Percentiles rank a stretch among this genome's conserved stretches.
These are phyloP conservation scores for Lachancea sp. DNA, from an alignment of 805 yeast genomes.

Conservation along the genomic window DNA sequence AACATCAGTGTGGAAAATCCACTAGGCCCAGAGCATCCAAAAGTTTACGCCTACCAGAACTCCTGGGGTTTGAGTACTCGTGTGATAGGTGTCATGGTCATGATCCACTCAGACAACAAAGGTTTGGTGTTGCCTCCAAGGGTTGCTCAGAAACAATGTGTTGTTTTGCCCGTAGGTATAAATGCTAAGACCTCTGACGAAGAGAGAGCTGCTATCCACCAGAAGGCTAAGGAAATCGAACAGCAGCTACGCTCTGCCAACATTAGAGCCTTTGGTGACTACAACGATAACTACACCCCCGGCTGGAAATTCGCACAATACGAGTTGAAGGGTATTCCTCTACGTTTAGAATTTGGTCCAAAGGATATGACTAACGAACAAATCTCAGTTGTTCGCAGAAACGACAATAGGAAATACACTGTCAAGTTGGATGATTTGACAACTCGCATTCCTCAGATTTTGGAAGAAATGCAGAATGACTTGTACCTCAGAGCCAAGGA, in stretches of 20 bases:
- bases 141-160: constrained; percentile 88
- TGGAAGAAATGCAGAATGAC: constrained; percentile 75
- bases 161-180: constrained; percentile 90
- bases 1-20: constrained; percentile 94
- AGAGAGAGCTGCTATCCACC: constrained; percentile 59
- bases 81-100: constrained; percentile 98
- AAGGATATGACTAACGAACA: constrained; percentile 78
- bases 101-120: constrained; percentile 97
- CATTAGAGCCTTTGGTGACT: constrained; percentile 77
- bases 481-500: constrained; percentile 74
- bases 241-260: constrained; percentile 50
- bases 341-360: constrained; percentile 94
- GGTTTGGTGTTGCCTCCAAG: constrained; percentile 98
- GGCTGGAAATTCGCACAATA: constrained; percentile 99
- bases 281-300: constrained; percentile 90
- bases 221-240: constrained; percentile 68
- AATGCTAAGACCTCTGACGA: constrained; percentile 80
- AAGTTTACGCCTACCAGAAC: constrained; percentile 87
- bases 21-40: constrained; percentile 79
- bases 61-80: constrained; percentile 99
- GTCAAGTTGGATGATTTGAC: constrained; percentile 63
- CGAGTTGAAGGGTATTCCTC: constrained; percentile 93
- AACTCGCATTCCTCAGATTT: constrained; percentile 59
- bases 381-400: constrained; percentile 89
- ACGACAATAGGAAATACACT: constrained; percentile 67